A percentile compares a stretch with the other conserved stretches of the same genome.
Evolutionary conservation across 2,329 filamentous ascomycete genomes (phyloP).

Genomic region (Sporothrix euskadiensis): DNA sequence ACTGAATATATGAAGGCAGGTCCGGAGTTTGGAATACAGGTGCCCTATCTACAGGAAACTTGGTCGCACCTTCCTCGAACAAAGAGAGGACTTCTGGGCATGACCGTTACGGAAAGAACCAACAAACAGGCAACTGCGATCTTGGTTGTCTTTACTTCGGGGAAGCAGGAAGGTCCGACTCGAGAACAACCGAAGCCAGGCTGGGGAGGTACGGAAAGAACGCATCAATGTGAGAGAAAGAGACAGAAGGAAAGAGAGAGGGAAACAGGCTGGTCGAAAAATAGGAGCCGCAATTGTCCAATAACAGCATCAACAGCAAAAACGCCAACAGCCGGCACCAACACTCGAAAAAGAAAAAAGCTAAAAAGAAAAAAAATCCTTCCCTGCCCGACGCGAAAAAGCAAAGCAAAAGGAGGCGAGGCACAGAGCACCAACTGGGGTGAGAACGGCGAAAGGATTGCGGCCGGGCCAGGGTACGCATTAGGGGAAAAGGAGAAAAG

Average conservation of each 20-base stretch:
- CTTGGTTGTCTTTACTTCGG: neutral
- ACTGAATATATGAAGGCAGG: neutral
- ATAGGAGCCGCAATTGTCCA: slow-evolving; percentile 23
- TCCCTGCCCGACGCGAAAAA: slow-evolving; percentile 14
- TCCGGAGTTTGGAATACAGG: neutral
- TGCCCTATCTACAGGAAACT: neutral
- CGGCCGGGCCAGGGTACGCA: slow-evolving; percentile 14
- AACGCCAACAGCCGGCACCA: slow-evolving; percentile 16
- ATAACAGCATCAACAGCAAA: slow-evolving; percentile 12
- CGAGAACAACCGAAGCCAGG: neutral
- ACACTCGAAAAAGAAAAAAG: neutral
- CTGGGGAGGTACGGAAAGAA: neutral
- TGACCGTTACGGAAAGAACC: neutral
- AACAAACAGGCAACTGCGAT: slow-evolving; percentile 10
- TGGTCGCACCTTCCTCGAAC: slow-evolving; percentile 12
- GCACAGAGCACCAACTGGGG: slow-evolving; percentile 16
- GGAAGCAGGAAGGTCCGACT: slow-evolving; percentile 9
- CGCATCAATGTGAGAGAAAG: slow-evolving; percentile 10
- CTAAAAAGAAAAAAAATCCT: neutral
- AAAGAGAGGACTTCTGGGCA: neutral
- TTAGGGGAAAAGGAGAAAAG: slow-evolving; percentile 1
- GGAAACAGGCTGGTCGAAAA: neutral
- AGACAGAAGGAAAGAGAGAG: neutral
- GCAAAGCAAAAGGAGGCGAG: neutral
- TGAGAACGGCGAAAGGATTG: slow-evolving; percentile 1